Evolutionary conservation across 371 early-diverging fungal genomes (phyloP), one percentile per base, ranked within the genome.

Genomic region (Thermomucor indicae-seudaticae): DNA sequence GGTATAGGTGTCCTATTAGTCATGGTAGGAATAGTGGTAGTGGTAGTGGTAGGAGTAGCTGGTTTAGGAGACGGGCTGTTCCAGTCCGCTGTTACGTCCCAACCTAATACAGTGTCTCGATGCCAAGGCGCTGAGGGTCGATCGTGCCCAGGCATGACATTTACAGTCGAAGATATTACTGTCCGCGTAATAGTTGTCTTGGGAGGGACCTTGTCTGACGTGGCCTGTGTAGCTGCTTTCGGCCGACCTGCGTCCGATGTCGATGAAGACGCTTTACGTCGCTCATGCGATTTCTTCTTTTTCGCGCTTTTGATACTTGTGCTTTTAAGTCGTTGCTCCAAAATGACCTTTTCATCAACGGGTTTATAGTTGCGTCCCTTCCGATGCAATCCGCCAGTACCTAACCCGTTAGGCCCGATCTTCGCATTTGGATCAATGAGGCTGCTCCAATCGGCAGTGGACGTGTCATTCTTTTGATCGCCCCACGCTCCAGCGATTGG

Each of bases 381-480:
- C 1, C 60, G 54, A 51, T 60, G 54, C 4, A 60, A 38, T 14
- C 42, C 50, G 28, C 60, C 60, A 5, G 47, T 50, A 23, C 60
- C 60, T 2, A 60, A 22, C 2, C 60, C 60, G 16, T 44, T 43
- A 23, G 50, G 35, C 14, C 50, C 42, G 25, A 60, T 31, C 19
- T 60, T 54, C 5, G 51, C 60, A 38, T 60, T 60, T 11, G 60
- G 60, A 54, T 60, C 55, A 1, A 22, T 27, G 8, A 60, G 35
- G 6, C 47, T 19, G 29, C 22, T 17, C 60, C 60, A 60, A 35
- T 50, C 45, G 10, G 17, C 23, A 28, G 14, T 35, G 43, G 19
- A 17, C 0, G 43, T 24, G 22, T 19, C 24, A 8, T 43, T 28
- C 16, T 28, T 35, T 37, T 60, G 58, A 32, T 47, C 47, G 19